Conservation (phyloP, 1,284 basidiomycete genomes). For the Pascua sp. region DNA sequence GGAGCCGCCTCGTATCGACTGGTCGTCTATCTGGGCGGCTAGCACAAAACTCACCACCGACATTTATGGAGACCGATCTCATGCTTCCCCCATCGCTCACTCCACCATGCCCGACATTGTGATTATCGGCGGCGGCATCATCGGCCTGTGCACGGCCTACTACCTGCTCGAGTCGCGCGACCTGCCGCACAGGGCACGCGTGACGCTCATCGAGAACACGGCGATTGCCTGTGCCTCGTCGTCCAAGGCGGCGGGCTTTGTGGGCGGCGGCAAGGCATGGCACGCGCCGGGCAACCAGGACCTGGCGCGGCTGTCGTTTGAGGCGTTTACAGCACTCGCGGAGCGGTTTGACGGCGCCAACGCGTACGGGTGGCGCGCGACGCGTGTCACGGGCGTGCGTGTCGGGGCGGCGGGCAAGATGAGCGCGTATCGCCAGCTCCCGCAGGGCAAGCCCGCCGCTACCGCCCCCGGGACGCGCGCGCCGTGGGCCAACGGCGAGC, state of each 20-base stretch:
- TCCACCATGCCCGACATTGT: conserved; percentile 19
- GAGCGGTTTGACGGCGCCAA: conserved; percentile 62
- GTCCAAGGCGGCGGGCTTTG: conserved; percentile 82
- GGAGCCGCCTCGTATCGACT: too few species aligned
- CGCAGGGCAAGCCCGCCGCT: not conserved
- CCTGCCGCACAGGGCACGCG: conserved; percentile 27
- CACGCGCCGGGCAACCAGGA: conserved; percentile 50
- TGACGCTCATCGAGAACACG: conserved; percentile 60
- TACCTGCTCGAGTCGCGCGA: conserved; percentile 19
- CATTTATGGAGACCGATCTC: too few species aligned
- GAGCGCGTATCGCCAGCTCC: conserved; percentile 15
- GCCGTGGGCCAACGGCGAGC: conserved; percentile 12
- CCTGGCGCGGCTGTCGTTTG: conserved; percentile 68
- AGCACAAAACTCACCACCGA: too few species aligned
- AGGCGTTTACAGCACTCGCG: conserved; percentile 71
- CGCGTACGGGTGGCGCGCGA: conserved; percentile 62
- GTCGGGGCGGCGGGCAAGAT: conserved; percentile 11
- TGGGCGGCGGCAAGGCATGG: conserved; percentile 63
- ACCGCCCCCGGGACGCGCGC: not conserved
- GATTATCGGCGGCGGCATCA: conserved; percentile 60
- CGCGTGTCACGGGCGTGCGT: conserved; percentile 9
- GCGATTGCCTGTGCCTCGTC: conserved; percentile 55
- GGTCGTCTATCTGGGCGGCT: too few species aligned
- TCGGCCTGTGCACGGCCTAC: conserved; percentile 73
- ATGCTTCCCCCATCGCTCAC: not conserved